phyloP scores from a whole-genome alignment of 2,329 filamentous ascomycete genomes.

The Coleophoma crateriformis region DNA sequence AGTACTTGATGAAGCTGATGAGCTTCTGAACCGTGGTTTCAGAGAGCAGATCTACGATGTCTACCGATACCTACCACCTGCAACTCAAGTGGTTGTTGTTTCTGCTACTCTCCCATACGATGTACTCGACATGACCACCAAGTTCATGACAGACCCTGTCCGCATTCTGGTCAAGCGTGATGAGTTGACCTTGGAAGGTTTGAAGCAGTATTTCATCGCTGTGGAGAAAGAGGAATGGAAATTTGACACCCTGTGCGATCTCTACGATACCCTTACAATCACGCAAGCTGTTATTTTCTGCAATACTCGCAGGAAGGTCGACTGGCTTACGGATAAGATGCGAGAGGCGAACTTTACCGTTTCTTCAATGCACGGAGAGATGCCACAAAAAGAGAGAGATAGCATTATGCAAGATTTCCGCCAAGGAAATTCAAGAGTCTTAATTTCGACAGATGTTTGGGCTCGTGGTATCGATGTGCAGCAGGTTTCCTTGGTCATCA shows the following conservation, averaged over 20 bases:
- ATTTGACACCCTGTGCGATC: slow-evolving; percentile 95
- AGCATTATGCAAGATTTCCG: slow-evolving; percentile 99
- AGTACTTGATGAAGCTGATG: slow-evolving; percentile 71
- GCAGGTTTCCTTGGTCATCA: slow-evolving; percentile 97
- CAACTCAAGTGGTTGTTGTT: slow-evolving; percentile 97
- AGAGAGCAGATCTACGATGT: slow-evolving; percentile 99
- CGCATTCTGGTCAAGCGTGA: slow-evolving; percentile 98
- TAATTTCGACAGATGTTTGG: slow-evolving; percentile 98
- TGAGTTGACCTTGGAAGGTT: slow-evolving; percentile 91
- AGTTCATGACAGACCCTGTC: slow-evolving; percentile 98
- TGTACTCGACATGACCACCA: slow-evolving; percentile 97
- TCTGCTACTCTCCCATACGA: slow-evolving; percentile 96
- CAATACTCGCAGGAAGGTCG: slow-evolving; percentile 97
- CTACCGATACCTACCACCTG: slow-evolving; percentile 91
- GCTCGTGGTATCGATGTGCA: slow-evolving; percentile 98
- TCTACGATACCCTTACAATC: slow-evolving; percentile 98
- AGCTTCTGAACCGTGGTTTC: slow-evolving; percentile 88
- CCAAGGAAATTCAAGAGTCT: slow-evolving; percentile 89
- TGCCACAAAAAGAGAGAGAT: slow-evolving; percentile 97
- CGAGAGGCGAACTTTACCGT: slow-evolving; percentile 98
- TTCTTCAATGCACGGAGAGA: slow-evolving; percentile 97
- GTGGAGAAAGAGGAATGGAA: slow-evolving; percentile 99
- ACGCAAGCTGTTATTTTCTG: slow-evolving; percentile 99
- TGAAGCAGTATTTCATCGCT: slow-evolving; percentile 99
- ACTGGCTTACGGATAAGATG: slow-evolving; percentile 99